These are phyloP conservation scores for Anisodus acutangulus DNA, from an alignment of 257 asterid genomes.

Conservation along the genomic window DNA sequence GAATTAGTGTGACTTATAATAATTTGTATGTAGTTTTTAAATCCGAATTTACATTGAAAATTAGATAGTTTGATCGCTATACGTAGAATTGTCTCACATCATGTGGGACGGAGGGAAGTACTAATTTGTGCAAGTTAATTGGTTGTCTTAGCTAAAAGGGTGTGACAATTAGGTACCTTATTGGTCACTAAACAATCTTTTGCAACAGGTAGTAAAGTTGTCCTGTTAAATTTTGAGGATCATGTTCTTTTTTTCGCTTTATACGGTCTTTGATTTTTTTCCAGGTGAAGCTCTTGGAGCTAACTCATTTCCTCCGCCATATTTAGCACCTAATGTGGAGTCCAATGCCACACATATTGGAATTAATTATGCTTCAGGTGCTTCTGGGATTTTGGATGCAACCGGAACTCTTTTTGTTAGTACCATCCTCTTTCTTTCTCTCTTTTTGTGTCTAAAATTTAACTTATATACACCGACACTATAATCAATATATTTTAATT, in stretches of 20 bases:
- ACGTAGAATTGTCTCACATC: too few relatives aligned
- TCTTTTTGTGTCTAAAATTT: neutral
- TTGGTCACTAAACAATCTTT: constrained; percentile 16
- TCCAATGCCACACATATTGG: constrained; percentile 45
- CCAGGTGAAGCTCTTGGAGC: constrained; percentile 54
- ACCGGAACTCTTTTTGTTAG: constrained; percentile 61
- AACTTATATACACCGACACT: neutral
- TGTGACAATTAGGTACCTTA: constrained; percentile 13
- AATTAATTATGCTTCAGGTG: constrained; percentile 66
- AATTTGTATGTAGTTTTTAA: too few relatives aligned
- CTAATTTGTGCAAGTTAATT: neutral
- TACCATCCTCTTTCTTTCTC: neutral
- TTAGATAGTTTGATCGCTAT: too few relatives aligned
- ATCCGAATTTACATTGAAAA: too few relatives aligned
- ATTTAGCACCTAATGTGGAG: constrained; percentile 46
- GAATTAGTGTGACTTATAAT: too few relatives aligned
- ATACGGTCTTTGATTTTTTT: neutral
- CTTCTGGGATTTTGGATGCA: constrained; percentile 63
- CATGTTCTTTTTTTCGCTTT: neutral
- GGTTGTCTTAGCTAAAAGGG: neutral
- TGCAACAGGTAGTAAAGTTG: neutral
- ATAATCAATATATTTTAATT: too few relatives aligned
- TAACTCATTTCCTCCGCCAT: constrained; percentile 58
- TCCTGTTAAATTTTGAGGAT: neutral
- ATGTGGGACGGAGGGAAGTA: too few relatives aligned